Base-by-base conservation (phyloP, 2,329 filamentous ascomycete genomes). In the Fusarium stilboides region DNA sequence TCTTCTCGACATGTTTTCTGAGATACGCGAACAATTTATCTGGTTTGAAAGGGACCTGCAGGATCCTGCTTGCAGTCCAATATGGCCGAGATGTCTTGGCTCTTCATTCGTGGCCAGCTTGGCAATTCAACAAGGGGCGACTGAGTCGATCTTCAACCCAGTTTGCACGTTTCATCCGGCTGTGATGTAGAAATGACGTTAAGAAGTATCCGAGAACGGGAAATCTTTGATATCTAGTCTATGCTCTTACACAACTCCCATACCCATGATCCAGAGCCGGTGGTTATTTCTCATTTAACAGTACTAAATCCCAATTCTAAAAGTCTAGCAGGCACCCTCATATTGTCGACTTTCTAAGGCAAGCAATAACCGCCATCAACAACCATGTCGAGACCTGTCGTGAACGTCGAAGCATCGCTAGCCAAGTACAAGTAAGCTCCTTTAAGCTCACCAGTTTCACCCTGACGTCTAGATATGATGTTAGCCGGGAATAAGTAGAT, bases 391-490 rank as follows among this genome's bases (percentile, higher is more conserved):
- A 87, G 84, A 1, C 89, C 93, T 10, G 93, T 97, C 19, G 91
- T 94, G 81, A 94, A 97, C 55, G 89, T 92, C n/a, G 91, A 88
- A 6, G 93, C 93, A 79, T 97, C 93, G 15, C 90, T 93, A 19
- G 92, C 91, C 58, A 97, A 84, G 80, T 94, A 96, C 47, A 97
- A 80, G 78, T 92, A 97, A 19, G 91, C 91, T 20, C 92, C 94
- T 83, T 95, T 94, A 72, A 97, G 84, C 83, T 97, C 93, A 63
- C 88, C 87, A 4, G 88, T 83, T 69, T 89, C 84, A 12, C 91
- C 93, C 76, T 94, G 91, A 69, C 93, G 87, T 47, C 88, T 87
- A 39, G 24, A 43, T 19, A 46, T 43, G 50, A 43, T n/a, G 56
- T 73, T 57, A 75, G 68, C 44, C 52, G 31, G 24, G 6, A 43